These are phyloP conservation scores for Chrysanthemum makinoi DNA, from an alignment of 129 eudicot species.

Conservation along the genomic window DNA sequence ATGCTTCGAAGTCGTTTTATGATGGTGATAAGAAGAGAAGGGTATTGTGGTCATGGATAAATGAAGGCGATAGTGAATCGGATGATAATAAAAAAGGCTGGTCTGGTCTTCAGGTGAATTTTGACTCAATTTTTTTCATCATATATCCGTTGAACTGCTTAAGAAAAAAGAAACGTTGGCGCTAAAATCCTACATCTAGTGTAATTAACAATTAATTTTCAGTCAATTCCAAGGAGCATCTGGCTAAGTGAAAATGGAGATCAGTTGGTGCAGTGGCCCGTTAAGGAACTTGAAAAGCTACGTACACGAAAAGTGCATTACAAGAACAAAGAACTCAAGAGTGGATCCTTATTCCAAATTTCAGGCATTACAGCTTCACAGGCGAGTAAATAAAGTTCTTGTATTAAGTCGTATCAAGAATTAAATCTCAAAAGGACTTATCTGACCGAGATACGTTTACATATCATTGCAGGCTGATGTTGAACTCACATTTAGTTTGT, in stretches of 20 bases:
- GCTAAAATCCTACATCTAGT: not conserved
- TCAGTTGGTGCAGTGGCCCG: slow-evolving; percentile 69
- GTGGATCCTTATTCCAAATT: slow-evolving; percentile 42
- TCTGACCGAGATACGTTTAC: not conserved
- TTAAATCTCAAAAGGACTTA: not conserved
- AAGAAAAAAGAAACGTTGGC: not conserved
- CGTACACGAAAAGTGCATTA: slow-evolving; percentile 29
- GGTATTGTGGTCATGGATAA: slow-evolving; percentile 66
- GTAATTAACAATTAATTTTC: slow-evolving; percentile 20
- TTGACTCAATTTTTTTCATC: not conserved
- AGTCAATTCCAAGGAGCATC: slow-evolving; percentile 65
- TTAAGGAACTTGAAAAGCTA: slow-evolving; percentile 54
- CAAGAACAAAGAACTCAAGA: slow-evolving; percentile 36
- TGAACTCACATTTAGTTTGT: slow-evolving; percentile 48
- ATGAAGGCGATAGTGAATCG: slow-evolving; percentile 39
- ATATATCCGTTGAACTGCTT: not conserved
- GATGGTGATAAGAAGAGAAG: slow-evolving; percentile 49
- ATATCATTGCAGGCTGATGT: slow-evolving; percentile 50
- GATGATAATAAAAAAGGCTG: slow-evolving; percentile 54
- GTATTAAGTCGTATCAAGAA: not conserved
- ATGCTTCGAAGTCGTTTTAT: slow-evolving; percentile 69
- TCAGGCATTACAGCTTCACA: slow-evolving; percentile 63
- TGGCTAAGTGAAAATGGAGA: slow-evolving; percentile 45
- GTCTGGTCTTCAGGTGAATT: slow-evolving; percentile 67
- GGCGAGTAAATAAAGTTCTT: slow-evolving; percentile 28